phyloP scores from a whole-genome alignment of 345 rosid species.

The Salix exigua region DNA sequence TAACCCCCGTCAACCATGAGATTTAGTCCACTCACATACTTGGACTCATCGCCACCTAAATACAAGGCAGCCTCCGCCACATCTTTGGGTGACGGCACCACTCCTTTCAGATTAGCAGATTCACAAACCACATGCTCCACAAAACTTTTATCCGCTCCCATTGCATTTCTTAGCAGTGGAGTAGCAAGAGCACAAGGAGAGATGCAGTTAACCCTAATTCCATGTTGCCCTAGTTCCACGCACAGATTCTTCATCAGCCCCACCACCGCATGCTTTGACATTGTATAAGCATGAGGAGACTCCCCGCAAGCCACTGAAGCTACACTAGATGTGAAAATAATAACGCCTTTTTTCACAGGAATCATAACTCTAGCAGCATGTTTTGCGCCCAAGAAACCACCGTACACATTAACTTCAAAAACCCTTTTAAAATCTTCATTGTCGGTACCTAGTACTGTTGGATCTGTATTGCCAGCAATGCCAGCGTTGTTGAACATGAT shows the following conservation, averaged over 20 bases:
- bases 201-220: conserved; percentile 38
- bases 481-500: conserved; percentile 49
- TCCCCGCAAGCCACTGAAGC: conserved; percentile 27
- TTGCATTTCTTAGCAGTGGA: conserved; percentile 25
- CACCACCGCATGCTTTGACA: conserved; percentile 45
- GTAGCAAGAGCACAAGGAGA: conserved; percentile 37
- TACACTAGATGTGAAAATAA: conserved; percentile 41
- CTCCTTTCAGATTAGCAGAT: conserved; percentile 37
- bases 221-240: conserved; percentile 40
- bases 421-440: conserved; percentile 37
- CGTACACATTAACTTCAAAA: conserved; percentile 35
- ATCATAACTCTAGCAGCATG: conserved; percentile 51
- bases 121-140: conserved; percentile 24
- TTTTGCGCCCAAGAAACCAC: conserved; percentile 43
- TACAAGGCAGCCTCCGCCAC: conserved; percentile 44
- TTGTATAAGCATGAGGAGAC: conserved; percentile 32
- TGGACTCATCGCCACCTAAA: conserved; percentile 38
- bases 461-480: conserved; percentile 21
- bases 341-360: conserved; percentile 35
- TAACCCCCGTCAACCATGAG: conserved; percentile 48
- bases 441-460: conserved; percentile 18
- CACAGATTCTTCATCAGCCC: conserved; percentile 44
- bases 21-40: conserved; percentile 39
- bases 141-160: conserved; percentile 18
- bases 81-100: conserved; percentile 23